These are phyloP conservation scores for Mycena chlorophos DNA, from an alignment of 768 basidiomycete species.

Conservation along the genomic window DNA sequence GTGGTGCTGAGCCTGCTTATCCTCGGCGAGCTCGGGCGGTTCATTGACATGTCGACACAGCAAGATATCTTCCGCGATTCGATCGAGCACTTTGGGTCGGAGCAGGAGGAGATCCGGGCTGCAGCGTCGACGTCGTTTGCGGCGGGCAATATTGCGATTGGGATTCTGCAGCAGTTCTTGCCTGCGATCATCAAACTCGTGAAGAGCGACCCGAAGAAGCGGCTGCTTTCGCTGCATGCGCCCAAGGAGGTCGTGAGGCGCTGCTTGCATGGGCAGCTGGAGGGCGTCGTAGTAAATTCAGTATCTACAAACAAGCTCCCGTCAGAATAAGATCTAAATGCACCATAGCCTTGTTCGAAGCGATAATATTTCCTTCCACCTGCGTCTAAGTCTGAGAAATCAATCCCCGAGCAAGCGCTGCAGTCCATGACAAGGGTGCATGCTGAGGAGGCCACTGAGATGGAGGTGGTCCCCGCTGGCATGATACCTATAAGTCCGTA, in stretches of 20 bases:
- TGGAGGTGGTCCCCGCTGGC: too few relatives aligned
- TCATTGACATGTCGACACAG: constrained; percentile 84
- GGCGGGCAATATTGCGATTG: constrained; percentile 94
- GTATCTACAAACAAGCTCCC: too few relatives aligned
- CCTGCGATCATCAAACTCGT: constrained; percentile 80
- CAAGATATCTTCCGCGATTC: constrained; percentile 74
- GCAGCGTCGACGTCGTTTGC: constrained; percentile 97
- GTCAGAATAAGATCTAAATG: too few relatives aligned
- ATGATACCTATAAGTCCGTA: too few relatives aligned
- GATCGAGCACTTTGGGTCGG: constrained; percentile 71
- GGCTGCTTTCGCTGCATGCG: constrained; percentile 85
- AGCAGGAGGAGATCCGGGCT: constrained; percentile 83
- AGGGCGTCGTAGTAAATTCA: constrained; percentile 84
- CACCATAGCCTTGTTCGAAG: too few relatives aligned
- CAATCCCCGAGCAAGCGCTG: too few relatives aligned
- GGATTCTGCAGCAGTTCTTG: constrained; percentile 85
- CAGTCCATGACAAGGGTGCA: too few relatives aligned
- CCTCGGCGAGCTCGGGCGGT: constrained; percentile 91
- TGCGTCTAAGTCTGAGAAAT: too few relatives aligned
- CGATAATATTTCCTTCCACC: too few relatives aligned
- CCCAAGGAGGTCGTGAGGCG: constrained; percentile 96
- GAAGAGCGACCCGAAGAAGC: constrained; percentile 72
- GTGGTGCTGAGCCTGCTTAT: constrained; percentile 84
- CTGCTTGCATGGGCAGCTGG: constrained; percentile 80
- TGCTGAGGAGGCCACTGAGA: too few relatives aligned